Evolutionary conservation across 768 basidiomycete species (phyloP), one percentile per base, ranked within the genome.

Genomic region (Ramaria sp.): DNA sequence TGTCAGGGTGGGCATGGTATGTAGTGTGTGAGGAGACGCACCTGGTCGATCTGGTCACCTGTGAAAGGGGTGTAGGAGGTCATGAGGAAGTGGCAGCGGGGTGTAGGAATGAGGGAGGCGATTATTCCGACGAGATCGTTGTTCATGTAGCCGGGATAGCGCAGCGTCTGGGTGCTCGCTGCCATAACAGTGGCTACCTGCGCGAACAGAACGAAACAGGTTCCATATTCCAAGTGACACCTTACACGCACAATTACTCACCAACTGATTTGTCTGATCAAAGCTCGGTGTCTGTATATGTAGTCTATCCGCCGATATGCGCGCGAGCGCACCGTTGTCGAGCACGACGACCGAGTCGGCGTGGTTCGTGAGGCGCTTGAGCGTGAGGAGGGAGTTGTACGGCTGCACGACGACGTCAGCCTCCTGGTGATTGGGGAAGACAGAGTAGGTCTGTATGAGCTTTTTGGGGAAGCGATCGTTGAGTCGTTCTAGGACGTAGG

Each of bases 381-480:
- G 78, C 2, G 96, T 91, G 17, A 98, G 76, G 51, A 99, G 70
- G 1, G 91, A 91, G 69, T 99, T 99, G 72, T 99, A 99, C 4
- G 96, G 96, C 66, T 98, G 96, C 6, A 99, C 96, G 53, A 99
- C 94, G 57, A 99, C 94, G 63, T 98, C 96, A 37, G 89, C 85
- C 63, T 95, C 93, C 61, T 88, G 82, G 11, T 86, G 82, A 63
- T 95, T 92, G 1, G 96, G 96, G 63, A 99, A 99, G 56, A 99
- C 95, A 45, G 94, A 97, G 70, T 99, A 98, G 5, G 96, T 99
- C 67, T 99, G 96, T 46, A 98, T 94, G 57, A 98, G 81, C 70
- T 99, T 99, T 75, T 99, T 99, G 0, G 96, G 96, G 67, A 97
- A 99, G 66, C 88, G 89, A 72, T 99, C 96, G 71, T 94, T 95